Conservation (phyloP, 495 filamentous ascomycete genomes). For the Umbilicaria muhlenbergii region DNA sequence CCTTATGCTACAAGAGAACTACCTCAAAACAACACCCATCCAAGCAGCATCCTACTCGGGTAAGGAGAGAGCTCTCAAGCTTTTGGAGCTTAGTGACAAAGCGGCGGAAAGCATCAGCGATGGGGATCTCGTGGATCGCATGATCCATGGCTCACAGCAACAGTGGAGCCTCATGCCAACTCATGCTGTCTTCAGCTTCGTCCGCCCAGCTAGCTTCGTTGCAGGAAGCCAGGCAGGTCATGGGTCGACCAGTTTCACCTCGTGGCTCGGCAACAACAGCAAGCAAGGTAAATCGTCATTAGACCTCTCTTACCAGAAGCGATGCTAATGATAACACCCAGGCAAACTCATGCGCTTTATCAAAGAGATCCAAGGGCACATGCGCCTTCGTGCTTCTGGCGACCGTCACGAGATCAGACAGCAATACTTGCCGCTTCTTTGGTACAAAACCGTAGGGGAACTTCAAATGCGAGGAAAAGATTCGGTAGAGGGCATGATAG, state of each 20-base stretch:
- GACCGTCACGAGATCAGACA: conserved; percentile 89
- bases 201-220: conserved; percentile 79
- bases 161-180: conserved; percentile 97
- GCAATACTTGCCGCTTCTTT: conserved; percentile 84
- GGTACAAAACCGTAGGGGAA: conserved; percentile 59
- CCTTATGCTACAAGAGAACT: conserved; percentile 98
- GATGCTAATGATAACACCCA: conserved; percentile 16
- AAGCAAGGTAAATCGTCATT: conserved; percentile 42
- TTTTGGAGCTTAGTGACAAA: conserved; percentile 67
- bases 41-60: conserved; percentile 39
- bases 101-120: conserved; percentile 94
- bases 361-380: conserved; percentile 93
- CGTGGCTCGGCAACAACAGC: conserved; percentile 91
- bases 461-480: conserved; percentile 62
- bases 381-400: conserved; percentile 82
- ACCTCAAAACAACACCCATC: conserved; percentile 64
- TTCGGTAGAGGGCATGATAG: conserved; percentile 54
- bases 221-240: conserved; percentile 51
- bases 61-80: conserved; percentile 57
- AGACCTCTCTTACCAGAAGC: neutral
- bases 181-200: conserved; percentile 93
- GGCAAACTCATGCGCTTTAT: conserved; percentile 69
- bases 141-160: conserved; percentile 97
- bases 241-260: conserved; percentile 52
- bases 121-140: conserved; percentile 87